Conservation (phyloP, 2,329 filamentous ascomycete species). For the Metarhizium humberi region DNA sequence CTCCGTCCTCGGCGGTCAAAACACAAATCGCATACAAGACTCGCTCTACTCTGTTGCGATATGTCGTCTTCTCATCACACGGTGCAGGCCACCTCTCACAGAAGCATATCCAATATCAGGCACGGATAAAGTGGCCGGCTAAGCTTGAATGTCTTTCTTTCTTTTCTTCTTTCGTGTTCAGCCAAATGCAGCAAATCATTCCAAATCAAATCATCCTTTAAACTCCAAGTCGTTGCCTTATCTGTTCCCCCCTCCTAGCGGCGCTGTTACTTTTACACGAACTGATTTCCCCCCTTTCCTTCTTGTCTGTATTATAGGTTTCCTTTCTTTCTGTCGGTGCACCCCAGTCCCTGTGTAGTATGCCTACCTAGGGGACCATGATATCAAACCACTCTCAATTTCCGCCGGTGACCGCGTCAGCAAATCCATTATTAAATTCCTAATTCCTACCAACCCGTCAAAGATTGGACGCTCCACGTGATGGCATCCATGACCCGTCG, state of each 20-base stretch:
- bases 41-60: no score
- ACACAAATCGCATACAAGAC: no score
- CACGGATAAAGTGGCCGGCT: conserved; percentile 24
- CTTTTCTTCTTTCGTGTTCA: neutral
- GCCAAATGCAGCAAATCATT: neutral
- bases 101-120: neutral
- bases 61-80: no score
- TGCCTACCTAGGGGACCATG: neutral
- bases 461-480: neutral
- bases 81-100: no score
- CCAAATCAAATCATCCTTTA: neutral
- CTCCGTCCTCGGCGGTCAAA: no score
- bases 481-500: conserved; percentile 3
- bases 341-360: neutral
- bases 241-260: neutral
- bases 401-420: neutral
- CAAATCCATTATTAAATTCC: conserved; percentile 3
- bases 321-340: neutral
- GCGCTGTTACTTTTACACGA: neutral
- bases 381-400: conserved; percentile 1
- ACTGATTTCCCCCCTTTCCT: neutral
- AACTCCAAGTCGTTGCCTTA: conserved; percentile 2
- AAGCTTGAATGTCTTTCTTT: conserved; percentile 1
- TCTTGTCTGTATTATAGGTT: neutral
- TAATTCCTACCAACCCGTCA: conserved; percentile 9